Conservation (phyloP, 2,329 filamentous ascomycete species). For the Penicillium sp. region DNA sequence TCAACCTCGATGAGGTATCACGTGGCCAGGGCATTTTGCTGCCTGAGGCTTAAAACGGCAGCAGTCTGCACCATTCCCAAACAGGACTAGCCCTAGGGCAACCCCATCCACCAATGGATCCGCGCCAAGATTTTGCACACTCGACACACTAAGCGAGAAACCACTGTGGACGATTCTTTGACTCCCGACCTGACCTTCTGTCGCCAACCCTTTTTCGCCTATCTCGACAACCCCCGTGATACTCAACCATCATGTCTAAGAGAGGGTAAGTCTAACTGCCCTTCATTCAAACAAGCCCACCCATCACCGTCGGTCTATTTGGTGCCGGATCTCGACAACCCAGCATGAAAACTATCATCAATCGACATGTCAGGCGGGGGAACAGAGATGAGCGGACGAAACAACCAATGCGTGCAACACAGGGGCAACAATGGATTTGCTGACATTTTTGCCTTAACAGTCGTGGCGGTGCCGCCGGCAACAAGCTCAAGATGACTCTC, state of each 20-base stretch:
- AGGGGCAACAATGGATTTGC: conserved; percentile 11
- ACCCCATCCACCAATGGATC: conserved; percentile 25
- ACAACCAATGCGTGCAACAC: neutral
- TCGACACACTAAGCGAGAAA: conserved; percentile 47
- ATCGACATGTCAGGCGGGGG: neutral
- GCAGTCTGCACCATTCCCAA: conserved; percentile 15
- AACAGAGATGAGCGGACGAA: neutral
- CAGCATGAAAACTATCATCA: conserved; percentile 6
- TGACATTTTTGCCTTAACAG: conserved; percentile 40
- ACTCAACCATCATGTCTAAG: conserved; percentile 51
- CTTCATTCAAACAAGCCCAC: neutral
- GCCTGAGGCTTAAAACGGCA: conserved; percentile 8
- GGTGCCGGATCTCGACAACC: conserved; percentile 17
- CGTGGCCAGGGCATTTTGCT: conserved; percentile 1
- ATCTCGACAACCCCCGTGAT: conserved; percentile 41
- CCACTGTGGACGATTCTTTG: conserved; percentile 30
- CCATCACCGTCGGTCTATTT: conserved; percentile 7
- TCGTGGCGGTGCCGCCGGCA: conserved; percentile 88
- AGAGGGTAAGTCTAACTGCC: conserved; percentile 46
- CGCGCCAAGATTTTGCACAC: conserved; percentile 45
- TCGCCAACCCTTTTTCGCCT: conserved; percentile 36
- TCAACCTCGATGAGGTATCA: too few species aligned
- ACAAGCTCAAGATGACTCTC: conserved; percentile 99
- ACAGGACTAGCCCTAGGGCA: conserved; percentile 41
- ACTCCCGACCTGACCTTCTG: conserved; percentile 30